A percentile compares a stretch with the other conserved stretches of the same genome.
Evolutionary conservation across 2,329 filamentous ascomycete genomes (phyloP).

Genomic region (Ceratocystis huliohia): DNA sequence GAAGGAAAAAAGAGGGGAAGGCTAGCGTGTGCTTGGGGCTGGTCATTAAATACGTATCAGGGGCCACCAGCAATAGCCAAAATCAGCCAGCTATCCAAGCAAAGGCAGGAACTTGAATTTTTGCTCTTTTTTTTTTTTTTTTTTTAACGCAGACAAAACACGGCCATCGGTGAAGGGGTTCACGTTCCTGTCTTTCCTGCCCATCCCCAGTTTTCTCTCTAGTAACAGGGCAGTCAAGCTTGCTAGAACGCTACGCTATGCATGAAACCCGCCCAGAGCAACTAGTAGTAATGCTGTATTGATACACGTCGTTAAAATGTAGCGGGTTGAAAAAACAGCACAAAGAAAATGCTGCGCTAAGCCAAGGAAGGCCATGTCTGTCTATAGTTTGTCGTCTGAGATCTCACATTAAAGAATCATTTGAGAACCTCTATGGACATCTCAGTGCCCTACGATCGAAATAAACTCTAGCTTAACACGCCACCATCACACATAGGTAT

Average conservation of each 20-base stretch:
- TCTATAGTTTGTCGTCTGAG: neutral
- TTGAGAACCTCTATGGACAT: no score
- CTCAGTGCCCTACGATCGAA: no score
- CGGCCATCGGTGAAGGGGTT: neutral
- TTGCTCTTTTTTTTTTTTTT: neutral
- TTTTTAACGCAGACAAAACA: neutral
- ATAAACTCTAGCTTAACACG: no score
- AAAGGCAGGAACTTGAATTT: neutral
- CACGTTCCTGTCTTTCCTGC: neutral
- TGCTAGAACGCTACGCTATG: neutral
- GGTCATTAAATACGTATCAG: conserved; percentile 19
- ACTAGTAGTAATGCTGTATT: neutral
- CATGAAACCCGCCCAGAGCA: neutral
- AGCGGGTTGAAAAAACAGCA: neutral
- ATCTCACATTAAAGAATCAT: no score
- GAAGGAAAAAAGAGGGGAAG: conserved; percentile 14
- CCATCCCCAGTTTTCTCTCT: neutral
- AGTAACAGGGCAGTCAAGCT: neutral
- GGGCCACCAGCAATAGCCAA: conserved; percentile 6
- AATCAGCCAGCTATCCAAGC: conserved; percentile 14
- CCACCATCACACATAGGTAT: no score
- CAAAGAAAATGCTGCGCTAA: neutral
- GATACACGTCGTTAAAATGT: neutral
- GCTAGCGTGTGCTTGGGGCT: neutral
- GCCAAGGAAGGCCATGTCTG: neutral